phyloP scores from a whole-genome alignment of 352 stramenopile species.

The Globisporangium cylindrosporum region DNA sequence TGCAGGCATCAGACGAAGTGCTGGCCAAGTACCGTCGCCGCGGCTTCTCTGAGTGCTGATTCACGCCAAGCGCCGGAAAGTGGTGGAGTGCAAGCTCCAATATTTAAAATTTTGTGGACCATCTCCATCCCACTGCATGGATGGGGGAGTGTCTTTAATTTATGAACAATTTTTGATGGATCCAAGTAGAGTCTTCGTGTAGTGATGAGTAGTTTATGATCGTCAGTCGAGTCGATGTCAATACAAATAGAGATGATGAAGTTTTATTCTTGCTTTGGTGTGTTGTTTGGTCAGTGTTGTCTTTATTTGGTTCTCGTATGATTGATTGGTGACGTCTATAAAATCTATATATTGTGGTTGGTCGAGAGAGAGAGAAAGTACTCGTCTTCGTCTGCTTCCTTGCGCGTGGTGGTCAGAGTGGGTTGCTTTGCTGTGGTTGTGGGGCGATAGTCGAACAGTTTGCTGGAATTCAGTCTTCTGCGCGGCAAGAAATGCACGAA shows the following conservation, averaged over 20 bases:
- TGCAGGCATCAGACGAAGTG: slow-evolving; percentile 24
- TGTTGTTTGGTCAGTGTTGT: neutral
- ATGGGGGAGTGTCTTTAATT: neutral
- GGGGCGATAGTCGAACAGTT: neutral
- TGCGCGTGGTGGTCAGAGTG: neutral
- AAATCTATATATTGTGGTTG: slow-evolving; percentile 15
- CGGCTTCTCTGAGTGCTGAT: slow-evolving; percentile 30
- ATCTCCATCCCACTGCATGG: neutral
- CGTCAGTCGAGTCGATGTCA: neutral
- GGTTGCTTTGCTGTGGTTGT: neutral
- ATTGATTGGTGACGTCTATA: slow-evolving; percentile 9
- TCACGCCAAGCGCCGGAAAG: neutral
- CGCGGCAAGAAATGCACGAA: slow-evolving; percentile 3
- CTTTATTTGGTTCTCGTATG: slow-evolving; percentile 3
- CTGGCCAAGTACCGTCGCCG: slow-evolving; percentile 27
- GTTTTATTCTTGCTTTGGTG: neutral
- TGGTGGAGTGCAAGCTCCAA: neutral
- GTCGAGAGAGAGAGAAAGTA: neutral
- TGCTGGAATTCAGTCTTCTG: slow-evolving; percentile 3
- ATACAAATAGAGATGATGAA: neutral
- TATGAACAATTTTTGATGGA: slow-evolving; percentile 1
- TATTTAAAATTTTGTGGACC: neutral
- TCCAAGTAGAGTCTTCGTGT: neutral
- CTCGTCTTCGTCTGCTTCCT: neutral
- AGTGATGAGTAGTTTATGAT: neutral